Conservation (phyloP, 148 eudicot genomes). For the Camellia sinensis region DNA sequence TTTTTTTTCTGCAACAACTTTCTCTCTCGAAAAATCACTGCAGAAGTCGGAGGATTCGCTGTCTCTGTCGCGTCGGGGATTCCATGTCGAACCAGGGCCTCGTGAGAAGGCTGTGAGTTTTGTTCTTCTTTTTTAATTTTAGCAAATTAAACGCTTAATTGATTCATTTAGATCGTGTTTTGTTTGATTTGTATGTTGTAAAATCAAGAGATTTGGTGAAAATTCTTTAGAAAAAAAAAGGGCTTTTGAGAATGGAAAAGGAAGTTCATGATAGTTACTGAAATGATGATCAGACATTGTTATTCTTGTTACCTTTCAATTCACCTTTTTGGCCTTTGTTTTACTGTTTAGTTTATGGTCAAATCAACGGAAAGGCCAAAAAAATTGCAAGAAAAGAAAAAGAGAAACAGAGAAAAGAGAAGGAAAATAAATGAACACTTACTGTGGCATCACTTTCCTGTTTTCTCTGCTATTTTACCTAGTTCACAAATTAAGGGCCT, state of each 20-base stretch:
- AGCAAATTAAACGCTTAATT: not conserved
- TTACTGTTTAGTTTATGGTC: not conserved
- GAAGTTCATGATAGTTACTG: not conserved
- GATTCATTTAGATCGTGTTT: not conserved
- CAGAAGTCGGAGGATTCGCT: constrained; percentile 42
- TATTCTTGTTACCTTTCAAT: not conserved
- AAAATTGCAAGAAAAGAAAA: too few species aligned
- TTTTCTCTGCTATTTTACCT: too few species aligned
- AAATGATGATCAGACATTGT: not conserved
- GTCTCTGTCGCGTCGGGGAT: constrained; percentile 42
- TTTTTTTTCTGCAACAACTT: not conserved
- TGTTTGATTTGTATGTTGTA: not conserved
- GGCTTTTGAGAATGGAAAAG: not conserved
- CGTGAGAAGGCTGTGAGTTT: constrained; percentile 87
- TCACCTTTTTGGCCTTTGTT: not conserved
- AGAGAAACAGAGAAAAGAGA: too few species aligned
- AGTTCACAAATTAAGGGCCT: too few species aligned
- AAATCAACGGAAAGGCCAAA: not conserved
- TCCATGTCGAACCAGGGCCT: constrained; percentile 64
- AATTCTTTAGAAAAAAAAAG: constrained; percentile 6
- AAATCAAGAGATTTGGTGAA: constrained; percentile 3
- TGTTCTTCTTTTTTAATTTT: constrained; percentile 7
- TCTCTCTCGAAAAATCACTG: not conserved
- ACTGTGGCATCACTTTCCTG: too few species aligned
- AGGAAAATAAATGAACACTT: too few species aligned